Evolutionary conservation across 108 stramenopile genomes (phyloP), one percentile per base, ranked within the genome.

Genomic region (Phaeodactylum tricornutum): DNA sequence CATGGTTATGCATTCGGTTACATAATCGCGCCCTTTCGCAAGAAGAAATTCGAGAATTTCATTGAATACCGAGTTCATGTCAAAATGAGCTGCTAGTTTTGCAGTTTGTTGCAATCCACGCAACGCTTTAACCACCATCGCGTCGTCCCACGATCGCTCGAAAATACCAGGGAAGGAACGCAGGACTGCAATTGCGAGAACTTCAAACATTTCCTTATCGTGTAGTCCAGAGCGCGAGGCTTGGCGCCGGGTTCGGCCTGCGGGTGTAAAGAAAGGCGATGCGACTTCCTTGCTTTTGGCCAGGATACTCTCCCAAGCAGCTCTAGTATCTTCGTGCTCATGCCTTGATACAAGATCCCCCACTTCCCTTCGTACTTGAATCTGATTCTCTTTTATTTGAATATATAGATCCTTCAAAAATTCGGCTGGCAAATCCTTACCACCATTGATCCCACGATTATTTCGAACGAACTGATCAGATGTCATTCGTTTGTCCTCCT

Each of bases 391-490:
- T 47, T 86, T 72, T 29, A 96, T 90, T 23, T 81, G 68, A 11
- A 71, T 55, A 54, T 98, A 96, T n/a, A 98, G 66, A 38, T 67
- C 64, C 14, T 52, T 66, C n/a, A 92, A 55, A 43, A 85, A 81
- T 4, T 81, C 81, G 25, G 36, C 40, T 3, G 88, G 85, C n/a
- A 96, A 59, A 58, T 96, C 91, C 3, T 55, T 62, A 2, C 95
- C 95, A 34, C 53, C 89, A 66, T 96, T 92, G 46, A 94, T 93
- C 15, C 86, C 93, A 23, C 85, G 81, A 50, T 92, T 94, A 71
- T 94, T 93, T 41, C 71, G 49, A n/a, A 90, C 67, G 60, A 98
- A 96, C 30, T 92, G 87, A 19, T 93, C 83, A 9, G 82, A 53
- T 21, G 90, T 93, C 94, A 96, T 95, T 25, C 86, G 53, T 36